Evolutionary conservation across 345 rosid species (phyloP).

Genomic region (Hibiscus syriacus): DNA sequence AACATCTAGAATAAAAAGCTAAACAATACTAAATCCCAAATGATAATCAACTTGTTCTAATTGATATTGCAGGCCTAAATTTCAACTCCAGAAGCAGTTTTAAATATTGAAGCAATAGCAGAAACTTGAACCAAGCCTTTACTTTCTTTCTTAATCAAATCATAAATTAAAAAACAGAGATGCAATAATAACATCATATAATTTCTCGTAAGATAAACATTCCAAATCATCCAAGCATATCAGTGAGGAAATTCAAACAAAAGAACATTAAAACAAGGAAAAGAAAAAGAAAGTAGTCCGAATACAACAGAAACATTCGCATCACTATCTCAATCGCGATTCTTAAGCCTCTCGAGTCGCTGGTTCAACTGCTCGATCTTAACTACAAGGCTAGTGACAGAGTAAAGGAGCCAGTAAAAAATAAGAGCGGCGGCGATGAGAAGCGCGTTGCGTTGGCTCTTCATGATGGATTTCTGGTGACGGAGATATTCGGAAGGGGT

Average conservation of each 20-base stretch:
- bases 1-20: neutral
- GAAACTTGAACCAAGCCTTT: neutral
- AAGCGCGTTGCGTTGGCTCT: slow-evolving; percentile 83
- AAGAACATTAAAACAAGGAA: neutral
- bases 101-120: neutral
- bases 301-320: neutral
- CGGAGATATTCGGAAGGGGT: slow-evolving; percentile 75
- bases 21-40: neutral
- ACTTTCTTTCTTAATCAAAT: neutral
- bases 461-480: slow-evolving; percentile 88
- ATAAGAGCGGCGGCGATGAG: slow-evolving; percentile 64
- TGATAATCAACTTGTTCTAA: neutral
- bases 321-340: slow-evolving; percentile 19
- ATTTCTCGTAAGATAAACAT: neutral
- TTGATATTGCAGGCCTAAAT: neutral
- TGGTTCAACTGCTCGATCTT: slow-evolving; percentile 64
- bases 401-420: slow-evolving; percentile 79
- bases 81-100: neutral
- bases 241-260: neutral
- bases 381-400: slow-evolving; percentile 61
- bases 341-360: slow-evolving; percentile 69
- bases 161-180: neutral
- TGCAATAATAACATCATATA: neutral
- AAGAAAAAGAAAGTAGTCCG: neutral
- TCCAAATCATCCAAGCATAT: neutral